Conservation (phyloP, 768 basidiomycete species). For the Pholiota conissans region DNA sequence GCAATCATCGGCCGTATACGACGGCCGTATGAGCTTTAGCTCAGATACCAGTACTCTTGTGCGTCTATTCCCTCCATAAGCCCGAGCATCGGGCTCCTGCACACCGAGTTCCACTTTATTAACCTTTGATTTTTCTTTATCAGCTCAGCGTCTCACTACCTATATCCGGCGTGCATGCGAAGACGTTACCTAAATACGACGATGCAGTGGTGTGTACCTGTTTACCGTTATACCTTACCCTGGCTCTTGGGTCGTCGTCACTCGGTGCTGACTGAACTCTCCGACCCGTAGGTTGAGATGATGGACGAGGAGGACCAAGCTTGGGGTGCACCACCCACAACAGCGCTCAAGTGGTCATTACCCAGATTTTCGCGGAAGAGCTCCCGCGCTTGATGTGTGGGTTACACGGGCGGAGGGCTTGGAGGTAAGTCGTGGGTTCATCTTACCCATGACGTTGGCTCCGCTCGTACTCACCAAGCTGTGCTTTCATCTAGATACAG, state of each 20-base stretch:
- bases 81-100: neutral
- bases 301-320: constrained; percentile 40
- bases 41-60: constrained; percentile 25
- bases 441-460: neutral
- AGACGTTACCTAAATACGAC: constrained; percentile 11
- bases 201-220: neutral
- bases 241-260: neutral
- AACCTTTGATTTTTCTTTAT: constrained; percentile 2
- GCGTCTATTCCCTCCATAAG: constrained; percentile 5
- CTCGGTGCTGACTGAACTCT: constrained; percentile 12
- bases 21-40: constrained; percentile 26
- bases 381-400: constrained; percentile 7
- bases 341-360: constrained; percentile 18
- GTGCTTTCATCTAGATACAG: neutral
- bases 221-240: neutral
- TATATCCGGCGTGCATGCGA: neutral
- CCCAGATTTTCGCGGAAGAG: constrained; percentile 24
- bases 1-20: constrained; percentile 19
- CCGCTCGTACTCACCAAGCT: neutral
- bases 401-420: neutral
- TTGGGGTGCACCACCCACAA: constrained; percentile 32
- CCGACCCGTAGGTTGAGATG: constrained; percentile 24
- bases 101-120: neutral
- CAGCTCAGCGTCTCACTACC: constrained; percentile 7
- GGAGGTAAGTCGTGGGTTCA: neutral